These are phyloP conservation scores for Coemansia erecta DNA, from an alignment of 192 early-diverging fungal species.

Conservation along the genomic window DNA sequence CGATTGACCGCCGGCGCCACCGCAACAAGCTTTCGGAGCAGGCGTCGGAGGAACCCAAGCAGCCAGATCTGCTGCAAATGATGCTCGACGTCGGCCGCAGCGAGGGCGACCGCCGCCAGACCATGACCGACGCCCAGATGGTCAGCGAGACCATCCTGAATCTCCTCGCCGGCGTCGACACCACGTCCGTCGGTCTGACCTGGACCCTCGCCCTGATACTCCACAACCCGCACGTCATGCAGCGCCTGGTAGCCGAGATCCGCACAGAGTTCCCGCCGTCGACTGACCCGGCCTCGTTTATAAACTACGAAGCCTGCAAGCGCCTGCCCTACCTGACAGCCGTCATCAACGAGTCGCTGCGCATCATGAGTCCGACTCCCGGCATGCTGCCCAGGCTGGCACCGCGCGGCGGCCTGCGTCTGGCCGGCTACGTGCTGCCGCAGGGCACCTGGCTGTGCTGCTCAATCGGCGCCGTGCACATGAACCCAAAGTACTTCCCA, in stretches of 20 bases:
- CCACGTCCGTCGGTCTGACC: constrained; percentile 41
- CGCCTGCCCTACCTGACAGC: constrained; percentile 44
- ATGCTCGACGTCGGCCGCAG: constrained; percentile 23
- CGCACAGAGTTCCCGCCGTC: constrained; percentile 27
- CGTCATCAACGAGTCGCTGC: constrained; percentile 48
- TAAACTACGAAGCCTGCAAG: too few species aligned
- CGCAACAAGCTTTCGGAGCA: not conserved
- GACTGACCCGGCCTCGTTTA: not conserved
- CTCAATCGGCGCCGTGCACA: constrained; percentile 29
- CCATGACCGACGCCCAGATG: constrained; percentile 35
- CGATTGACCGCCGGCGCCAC: constrained; percentile 19
- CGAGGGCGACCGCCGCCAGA: constrained; percentile 1
- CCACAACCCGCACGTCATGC: constrained; percentile 32
- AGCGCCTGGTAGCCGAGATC: constrained; percentile 26
- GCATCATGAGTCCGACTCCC: constrained; percentile 39
- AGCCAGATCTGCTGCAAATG: constrained; percentile 31
- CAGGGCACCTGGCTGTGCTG: constrained; percentile 47
- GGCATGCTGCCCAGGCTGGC: constrained; percentile 39
- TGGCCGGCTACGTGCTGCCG: constrained; percentile 42
- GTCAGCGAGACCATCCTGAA: constrained; percentile 43
- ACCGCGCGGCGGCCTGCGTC: constrained; percentile 24
- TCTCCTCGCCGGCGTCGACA: constrained; percentile 49
- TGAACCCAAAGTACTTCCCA: constrained; percentile 24
- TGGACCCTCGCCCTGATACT: constrained; percentile 49
- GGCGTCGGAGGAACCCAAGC: not conserved